These are phyloP conservation scores for grape (Vitis vinifera) DNA, from an alignment of 164 flowering plant species.

Conservation along the genomic window DNA sequence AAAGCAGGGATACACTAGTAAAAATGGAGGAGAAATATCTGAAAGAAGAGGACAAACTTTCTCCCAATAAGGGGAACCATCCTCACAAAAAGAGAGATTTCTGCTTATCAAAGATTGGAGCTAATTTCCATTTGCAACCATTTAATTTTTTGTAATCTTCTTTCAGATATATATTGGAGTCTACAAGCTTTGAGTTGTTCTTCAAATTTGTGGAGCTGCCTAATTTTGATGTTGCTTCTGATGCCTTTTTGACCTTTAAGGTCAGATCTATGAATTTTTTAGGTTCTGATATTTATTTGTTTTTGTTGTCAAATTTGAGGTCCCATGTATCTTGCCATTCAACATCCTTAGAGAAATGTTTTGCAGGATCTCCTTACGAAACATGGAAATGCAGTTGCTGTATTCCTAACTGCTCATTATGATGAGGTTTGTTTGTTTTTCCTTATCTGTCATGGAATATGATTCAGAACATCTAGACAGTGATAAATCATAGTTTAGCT, in stretches of 20 bases:
- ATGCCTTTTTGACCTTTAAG: conserved; percentile 96
- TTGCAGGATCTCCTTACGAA: conserved; percentile 92
- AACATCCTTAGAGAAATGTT: conserved; percentile 1
- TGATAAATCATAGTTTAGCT: background rate
- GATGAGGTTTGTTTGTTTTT: conserved; percentile 63
- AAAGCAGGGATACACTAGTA: too few species aligned
- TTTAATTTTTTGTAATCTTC: conserved; percentile 35
- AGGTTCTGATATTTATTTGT: conserved; percentile 9
- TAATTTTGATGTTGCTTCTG: conserved; percentile 91
- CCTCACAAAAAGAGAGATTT: too few species aligned
- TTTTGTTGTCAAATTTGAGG: background rate
- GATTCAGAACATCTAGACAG: background rate
- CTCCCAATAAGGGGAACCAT: background rate
- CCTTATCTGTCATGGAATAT: background rate
- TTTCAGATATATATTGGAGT: conserved; percentile 92
- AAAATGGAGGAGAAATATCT: too few species aligned
- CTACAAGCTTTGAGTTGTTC: conserved; percentile 87
- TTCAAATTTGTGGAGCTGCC: conserved; percentile 95
- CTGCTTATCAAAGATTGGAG: too few species aligned
- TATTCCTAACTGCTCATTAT: conserved; percentile 68
- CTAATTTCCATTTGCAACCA: conserved; percentile 18
- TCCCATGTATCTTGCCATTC: conserved; percentile 4
- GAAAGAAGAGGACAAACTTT: background rate
- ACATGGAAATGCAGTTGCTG: conserved; percentile 68
- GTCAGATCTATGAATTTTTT: conserved; percentile 35